Base-by-base conservation (phyloP, 768 basidiomycete genomes). In the Cyclocybe cylindracea region DNA sequence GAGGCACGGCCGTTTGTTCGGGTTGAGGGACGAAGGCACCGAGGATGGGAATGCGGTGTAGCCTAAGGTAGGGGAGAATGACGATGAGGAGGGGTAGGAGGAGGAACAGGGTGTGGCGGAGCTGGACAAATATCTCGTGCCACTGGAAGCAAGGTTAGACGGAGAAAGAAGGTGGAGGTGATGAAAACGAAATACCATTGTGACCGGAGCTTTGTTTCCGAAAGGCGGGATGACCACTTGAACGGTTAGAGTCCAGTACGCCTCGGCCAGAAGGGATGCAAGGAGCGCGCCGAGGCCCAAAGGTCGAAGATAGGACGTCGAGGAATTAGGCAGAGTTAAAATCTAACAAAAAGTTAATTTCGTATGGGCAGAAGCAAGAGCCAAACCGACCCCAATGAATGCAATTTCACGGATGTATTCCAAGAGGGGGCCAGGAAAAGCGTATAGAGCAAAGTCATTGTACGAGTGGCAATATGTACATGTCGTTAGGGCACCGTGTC, bases 391-490 rank as follows among this genome's bases (percentile, higher is more conserved):
- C 13, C 82, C 83, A 18, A 86, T 64, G 19, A 87, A 66, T 1
- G 75, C 73, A 11, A 77, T 75, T 48, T 83, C 80, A 16, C 78
- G 77, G 51, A 88, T 66, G 58, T 89, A 90, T 34, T 80, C 75
- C 8, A 86, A 70, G 16, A 85, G 63, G 14, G 80, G 72, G 6
- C 71, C 67, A 1, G 86, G 80, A 19, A 87, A 61, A 6, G 80
- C 76, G 62, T 79, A 85, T 10, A 87, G 65, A 7, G 76, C 76
- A 62, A 79, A 89, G 51, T 90, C 87, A 24, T 77, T 65, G 45
- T 74, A 74, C 10, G 83, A 79, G 16, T 74, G 75, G 65, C 89
- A 91, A 62, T 85, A 82, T n/a, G 75, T 74, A 67, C 89, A 91
- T 7, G 75, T 77, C 40, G 82, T 72, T 11, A 91, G 66, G 4